These are phyloP conservation scores for Leucoagaricus sp. DNA, from an alignment of 1,284 basidiomycete species.

Conservation along the genomic window DNA sequence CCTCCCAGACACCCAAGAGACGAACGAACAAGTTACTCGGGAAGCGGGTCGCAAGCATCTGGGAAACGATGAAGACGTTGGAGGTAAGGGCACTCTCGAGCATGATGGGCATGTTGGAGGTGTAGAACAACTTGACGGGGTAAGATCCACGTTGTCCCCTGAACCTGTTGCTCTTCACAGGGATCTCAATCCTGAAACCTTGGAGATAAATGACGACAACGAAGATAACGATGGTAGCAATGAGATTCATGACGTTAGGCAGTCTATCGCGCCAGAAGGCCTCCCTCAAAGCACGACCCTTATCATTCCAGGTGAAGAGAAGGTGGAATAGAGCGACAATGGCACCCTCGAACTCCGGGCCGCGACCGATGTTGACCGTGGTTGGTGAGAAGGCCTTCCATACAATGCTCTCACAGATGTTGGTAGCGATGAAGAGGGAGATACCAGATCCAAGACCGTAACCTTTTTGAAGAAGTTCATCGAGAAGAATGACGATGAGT, in stretches of 20 bases:
- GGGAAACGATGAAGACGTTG: conserved; percentile 95
- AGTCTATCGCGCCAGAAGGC: conserved; percentile 98
- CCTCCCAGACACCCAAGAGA: conserved; percentile 96
- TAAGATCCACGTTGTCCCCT: conserved; percentile 93
- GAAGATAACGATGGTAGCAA: conserved; percentile 92
- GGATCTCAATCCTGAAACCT: conserved; percentile 98
- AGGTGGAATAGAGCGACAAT: conserved; percentile 97
- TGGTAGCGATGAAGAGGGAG: conserved; percentile 98
- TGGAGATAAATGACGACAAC: conserved; percentile 97
- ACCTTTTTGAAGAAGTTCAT: conserved; percentile 98
- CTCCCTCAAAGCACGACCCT: conserved; percentile 94
- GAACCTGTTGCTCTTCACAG: conserved; percentile 96
- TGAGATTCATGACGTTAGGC: conserved; percentile 97
- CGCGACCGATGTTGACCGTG: conserved; percentile 96
- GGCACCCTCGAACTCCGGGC: conserved; percentile 98
- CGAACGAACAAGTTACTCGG: conserved; percentile 90
- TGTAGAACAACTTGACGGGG: conserved; percentile 99
- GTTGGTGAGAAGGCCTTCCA: conserved; percentile 99
- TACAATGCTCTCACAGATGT: conserved; percentile 98
- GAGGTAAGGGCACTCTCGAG: conserved; percentile 92
- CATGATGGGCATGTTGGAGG: conserved; percentile 99
- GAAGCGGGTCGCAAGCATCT: conserved; percentile 93
- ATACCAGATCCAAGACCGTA: conserved; percentile 99
- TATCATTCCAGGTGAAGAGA: conserved; percentile 98
- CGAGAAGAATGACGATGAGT: conserved; percentile 96